Percentiles rank a stretch among this genome's conserved stretches.
These are phyloP conservation scores for Penicillium salamii DNA, from an alignment of 495 filamentous ascomycete genomes.

Conservation along the genomic window DNA sequence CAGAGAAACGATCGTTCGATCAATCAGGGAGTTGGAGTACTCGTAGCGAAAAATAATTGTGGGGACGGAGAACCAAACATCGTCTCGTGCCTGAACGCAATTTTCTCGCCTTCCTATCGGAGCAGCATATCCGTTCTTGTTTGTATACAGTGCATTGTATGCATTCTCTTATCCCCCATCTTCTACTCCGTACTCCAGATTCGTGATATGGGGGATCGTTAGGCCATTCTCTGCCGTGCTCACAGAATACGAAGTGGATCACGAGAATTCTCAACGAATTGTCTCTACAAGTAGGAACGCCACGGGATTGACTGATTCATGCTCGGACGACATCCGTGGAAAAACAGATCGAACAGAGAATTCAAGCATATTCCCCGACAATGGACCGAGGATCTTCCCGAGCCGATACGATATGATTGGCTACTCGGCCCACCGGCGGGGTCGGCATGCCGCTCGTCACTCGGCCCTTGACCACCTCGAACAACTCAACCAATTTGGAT, in stretches of 20 bases:
- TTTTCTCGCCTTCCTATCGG: neutral
- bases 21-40: neutral
- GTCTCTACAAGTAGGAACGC: constrained; percentile 3
- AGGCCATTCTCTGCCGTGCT: neutral
- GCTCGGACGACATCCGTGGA: constrained; percentile 11
- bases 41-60: too few species aligned
- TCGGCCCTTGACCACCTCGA: too few species aligned
- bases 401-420: constrained; percentile 4
- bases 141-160: too few species aligned
- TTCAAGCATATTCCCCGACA: too few species aligned
- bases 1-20: neutral
- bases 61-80: neutral
- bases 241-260: constrained; percentile 15
- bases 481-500: too few species aligned
- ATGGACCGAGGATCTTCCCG: constrained; percentile 20
- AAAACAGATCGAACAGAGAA: constrained; percentile 8
- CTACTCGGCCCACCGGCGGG: neutral
- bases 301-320: constrained; percentile 3
- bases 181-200: neutral
- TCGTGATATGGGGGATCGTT: neutral
- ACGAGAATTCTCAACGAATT: constrained; percentile 12
- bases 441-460: constrained; percentile 11
- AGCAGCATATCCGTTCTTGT: too few species aligned
- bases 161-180: neutral
- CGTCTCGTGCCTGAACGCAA: neutral